Percentiles rank a stretch among this genome's conserved stretches.
Evolutionary conservation across 805 yeast species (phyloP).

Genomic region (Zygosaccharomyces pseudorouxii): DNA sequence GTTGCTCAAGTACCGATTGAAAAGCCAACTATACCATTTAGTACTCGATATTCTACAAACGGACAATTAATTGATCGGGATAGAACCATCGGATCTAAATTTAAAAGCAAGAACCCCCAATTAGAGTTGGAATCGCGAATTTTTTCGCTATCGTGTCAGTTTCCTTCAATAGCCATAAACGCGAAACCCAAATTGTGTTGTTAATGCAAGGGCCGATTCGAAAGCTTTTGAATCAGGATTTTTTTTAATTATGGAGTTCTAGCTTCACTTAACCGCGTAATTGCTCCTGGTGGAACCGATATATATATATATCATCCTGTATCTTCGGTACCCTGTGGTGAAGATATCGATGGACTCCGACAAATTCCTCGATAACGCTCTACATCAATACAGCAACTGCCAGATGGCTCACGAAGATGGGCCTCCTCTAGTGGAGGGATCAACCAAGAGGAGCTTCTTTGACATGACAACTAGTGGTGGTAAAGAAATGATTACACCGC

Average conservation of each 20-base stretch:
- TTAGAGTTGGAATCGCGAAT: neutral
- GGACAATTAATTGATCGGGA: neutral
- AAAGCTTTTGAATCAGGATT: neutral
- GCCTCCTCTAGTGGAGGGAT: neutral
- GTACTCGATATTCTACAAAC: neutral
- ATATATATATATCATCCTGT: neutral
- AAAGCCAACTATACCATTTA: constrained; percentile 1
- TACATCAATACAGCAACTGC: neutral
- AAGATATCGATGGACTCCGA: neutral
- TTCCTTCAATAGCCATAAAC: constrained; percentile 2
- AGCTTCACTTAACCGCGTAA: neutral
- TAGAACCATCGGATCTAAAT: constrained; percentile 1
- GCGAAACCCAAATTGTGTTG: constrained; percentile 1
- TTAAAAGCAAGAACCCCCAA: neutral
- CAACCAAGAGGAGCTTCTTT: constrained; percentile 13
- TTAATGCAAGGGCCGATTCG: neutral
- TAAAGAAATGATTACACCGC: constrained; percentile 28
- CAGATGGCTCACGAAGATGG: constrained; percentile 5
- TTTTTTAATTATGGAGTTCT: neutral
- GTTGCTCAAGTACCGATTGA: constrained; percentile 75
- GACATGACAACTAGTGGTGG: constrained; percentile 1
- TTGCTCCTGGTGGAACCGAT: neutral
- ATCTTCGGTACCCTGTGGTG: neutral
- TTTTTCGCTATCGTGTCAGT: constrained; percentile 6
- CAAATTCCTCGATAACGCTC: neutral